Evolutionary conservation across 345 rosid species (phyloP).

Genomic region (Conringia planisiliqua): DNA sequence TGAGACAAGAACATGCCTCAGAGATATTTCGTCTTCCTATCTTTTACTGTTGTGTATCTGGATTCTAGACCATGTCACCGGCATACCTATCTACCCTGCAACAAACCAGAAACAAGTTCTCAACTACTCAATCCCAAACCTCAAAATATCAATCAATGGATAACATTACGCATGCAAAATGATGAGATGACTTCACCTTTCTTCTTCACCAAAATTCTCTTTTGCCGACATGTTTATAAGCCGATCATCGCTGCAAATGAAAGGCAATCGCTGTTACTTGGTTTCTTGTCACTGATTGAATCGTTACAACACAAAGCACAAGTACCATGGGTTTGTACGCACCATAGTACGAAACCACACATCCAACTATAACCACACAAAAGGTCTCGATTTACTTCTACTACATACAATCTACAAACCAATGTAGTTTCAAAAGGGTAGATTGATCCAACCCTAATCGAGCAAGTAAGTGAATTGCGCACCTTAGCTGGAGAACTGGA

Average conservation of each 20-base stretch:
- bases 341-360: neutral
- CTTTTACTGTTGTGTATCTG: conserved; percentile 9
- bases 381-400: neutral
- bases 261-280: neutral
- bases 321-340: neutral
- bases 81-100: conserved; percentile 41
- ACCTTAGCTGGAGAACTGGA: conserved; percentile 68
- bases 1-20: conserved; percentile 30
- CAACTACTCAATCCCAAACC: neutral
- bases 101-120: conserved; percentile 30
- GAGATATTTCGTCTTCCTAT: conserved; percentile 21
- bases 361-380: neutral
- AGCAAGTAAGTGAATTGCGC: neutral
- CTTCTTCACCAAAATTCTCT: conserved; percentile 3
- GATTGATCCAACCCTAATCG: neutral
- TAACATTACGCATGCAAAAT: neutral
- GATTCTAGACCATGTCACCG: conserved; percentile 16
- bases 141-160: neutral
- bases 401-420: neutral
- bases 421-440: neutral
- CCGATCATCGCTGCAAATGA: conserved; percentile 3
- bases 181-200: conserved; percentile 10
- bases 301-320: neutral
- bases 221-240: neutral
- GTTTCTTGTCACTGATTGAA: neutral